A percentile compares a stretch with the other conserved stretches of the same genome.
phyloP scores from a whole-genome alignment of 2,329 filamentous ascomycete species.

The Gyromitra esculenta region DNA sequence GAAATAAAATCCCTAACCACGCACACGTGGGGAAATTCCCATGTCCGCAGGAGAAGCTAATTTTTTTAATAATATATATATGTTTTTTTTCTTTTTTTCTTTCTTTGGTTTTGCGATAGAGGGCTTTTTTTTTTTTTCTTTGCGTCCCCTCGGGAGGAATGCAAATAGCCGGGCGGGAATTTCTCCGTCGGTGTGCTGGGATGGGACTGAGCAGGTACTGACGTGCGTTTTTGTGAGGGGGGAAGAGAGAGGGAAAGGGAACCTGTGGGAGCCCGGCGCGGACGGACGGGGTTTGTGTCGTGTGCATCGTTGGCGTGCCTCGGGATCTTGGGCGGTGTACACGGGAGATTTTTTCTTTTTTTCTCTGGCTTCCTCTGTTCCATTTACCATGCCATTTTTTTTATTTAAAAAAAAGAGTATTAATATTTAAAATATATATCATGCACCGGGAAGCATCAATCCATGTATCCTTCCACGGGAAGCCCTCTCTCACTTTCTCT shows the following conservation, averaged over 20 bases:
- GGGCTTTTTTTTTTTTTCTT: not conserved
- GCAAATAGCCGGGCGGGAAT: slow-evolving; percentile 45
- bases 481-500: not conserved
- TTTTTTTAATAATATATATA: slow-evolving; percentile 1
- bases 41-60: slow-evolving; percentile 2
- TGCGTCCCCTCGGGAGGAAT: slow-evolving; percentile 35
- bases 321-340: slow-evolving; percentile 30
- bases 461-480: not conserved
- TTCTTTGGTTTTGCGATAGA: not conserved
- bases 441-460: slow-evolving; percentile 10
- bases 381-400: not conserved
- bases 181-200: slow-evolving; percentile 12
- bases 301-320: slow-evolving; percentile 9
- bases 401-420: not conserved
- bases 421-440: not conserved
- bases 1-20: not conserved
- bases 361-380: slow-evolving; percentile 6
- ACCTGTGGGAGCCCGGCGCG: slow-evolving; percentile 39
- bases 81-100: not conserved
- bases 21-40: not conserved
- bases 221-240: slow-evolving; percentile 4
- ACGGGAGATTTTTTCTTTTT: slow-evolving; percentile 21
- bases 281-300: slow-evolving; percentile 19
- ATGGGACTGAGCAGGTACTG: slow-evolving; percentile 8
- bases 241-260: no score